phyloP scores from a whole-genome alignment of 441 rosid species.

The Populus hybrid region DNA sequence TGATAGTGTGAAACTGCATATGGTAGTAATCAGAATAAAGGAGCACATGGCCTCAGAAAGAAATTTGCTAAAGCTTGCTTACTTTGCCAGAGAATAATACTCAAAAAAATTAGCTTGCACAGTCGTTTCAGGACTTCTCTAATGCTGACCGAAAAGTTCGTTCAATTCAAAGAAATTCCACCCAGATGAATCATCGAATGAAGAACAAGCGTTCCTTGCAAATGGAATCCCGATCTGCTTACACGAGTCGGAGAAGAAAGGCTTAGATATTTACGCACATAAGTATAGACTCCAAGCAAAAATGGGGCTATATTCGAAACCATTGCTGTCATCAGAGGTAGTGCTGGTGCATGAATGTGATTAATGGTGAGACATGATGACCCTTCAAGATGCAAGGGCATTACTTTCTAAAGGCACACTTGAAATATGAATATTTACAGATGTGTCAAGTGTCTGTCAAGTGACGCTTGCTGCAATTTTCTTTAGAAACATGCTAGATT shows the following conservation, averaged over 20 bases:
- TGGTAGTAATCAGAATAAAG: not conserved
- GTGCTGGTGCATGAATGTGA: not conserved
- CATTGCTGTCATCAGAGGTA: not conserved
- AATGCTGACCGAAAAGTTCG: conserved; percentile 42
- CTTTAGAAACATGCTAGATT: not conserved
- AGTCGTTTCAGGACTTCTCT: conserved; percentile 33
- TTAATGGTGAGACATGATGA: not conserved
- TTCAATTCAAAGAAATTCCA: conserved; percentile 63
- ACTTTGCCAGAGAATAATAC: conserved; percentile 1
- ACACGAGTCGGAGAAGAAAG: not conserved
- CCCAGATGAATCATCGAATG: conserved; percentile 41
- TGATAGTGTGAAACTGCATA: conserved; percentile 50
- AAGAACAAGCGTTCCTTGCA: conserved; percentile 50
- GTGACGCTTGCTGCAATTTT: not conserved
- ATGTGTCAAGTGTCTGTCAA: not conserved
- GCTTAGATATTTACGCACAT: not conserved
- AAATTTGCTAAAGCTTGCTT: not conserved
- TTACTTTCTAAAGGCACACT: not conserved
- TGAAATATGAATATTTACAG: not conserved
- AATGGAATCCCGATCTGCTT: conserved; percentile 47
- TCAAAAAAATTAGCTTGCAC: conserved; percentile 55
- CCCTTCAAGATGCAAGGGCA: not conserved
- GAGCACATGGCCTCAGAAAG: not conserved
- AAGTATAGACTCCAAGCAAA: not conserved
- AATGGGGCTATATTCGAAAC: not conserved